Evolutionary conservation across 2,329 filamentous ascomycete species (phyloP).

Genomic region (Incumbomyces lentus): DNA sequence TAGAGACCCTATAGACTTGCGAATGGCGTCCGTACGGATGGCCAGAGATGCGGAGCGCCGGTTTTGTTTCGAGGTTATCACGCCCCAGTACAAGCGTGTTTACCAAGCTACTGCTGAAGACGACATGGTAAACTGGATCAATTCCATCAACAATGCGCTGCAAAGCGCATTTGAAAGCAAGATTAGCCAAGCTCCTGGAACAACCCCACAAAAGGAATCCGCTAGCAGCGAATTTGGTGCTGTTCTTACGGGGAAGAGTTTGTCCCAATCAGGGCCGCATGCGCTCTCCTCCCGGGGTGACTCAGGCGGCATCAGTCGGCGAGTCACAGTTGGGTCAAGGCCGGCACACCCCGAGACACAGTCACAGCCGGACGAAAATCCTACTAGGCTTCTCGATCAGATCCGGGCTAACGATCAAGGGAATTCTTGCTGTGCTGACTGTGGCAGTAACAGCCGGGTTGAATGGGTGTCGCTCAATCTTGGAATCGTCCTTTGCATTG

Average conservation of each 20-base stretch:
- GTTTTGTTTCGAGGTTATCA: constrained; percentile 98
- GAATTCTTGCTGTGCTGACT: constrained; percentile 90
- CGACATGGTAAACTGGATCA: constrained; percentile 95
- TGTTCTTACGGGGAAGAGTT: constrained; percentile 83
- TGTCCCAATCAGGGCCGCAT: constrained; percentile 47
- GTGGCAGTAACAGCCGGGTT: constrained; percentile 79
- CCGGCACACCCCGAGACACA: constrained; percentile 62
- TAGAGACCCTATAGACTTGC: constrained; percentile 94
- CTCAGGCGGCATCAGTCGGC: constrained; percentile 58
- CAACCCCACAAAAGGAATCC: constrained; percentile 46
- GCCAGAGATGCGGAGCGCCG: constrained; percentile 86
- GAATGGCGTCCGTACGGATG: constrained; percentile 93
- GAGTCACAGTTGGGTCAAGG: constrained; percentile 83
- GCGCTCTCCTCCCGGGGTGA: constrained; percentile 32
- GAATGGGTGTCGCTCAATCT: constrained; percentile 99
- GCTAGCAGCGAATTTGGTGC: constrained; percentile 81
- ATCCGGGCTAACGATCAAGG: constrained; percentile 84
- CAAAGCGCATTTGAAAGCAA: constrained; percentile 89
- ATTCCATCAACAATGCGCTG: constrained; percentile 83
- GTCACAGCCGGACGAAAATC: constrained; percentile 62
- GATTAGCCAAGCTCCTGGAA: constrained; percentile 39
- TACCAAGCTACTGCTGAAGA: constrained; percentile 98
- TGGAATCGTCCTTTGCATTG: constrained; percentile 90
- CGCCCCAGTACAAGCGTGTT: constrained; percentile 86
- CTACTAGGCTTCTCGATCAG: constrained; percentile 74